These are phyloP conservation scores for Rhododendron mucronatum DNA, from an alignment of 148 eudicot species.

Conservation along the genomic window DNA sequence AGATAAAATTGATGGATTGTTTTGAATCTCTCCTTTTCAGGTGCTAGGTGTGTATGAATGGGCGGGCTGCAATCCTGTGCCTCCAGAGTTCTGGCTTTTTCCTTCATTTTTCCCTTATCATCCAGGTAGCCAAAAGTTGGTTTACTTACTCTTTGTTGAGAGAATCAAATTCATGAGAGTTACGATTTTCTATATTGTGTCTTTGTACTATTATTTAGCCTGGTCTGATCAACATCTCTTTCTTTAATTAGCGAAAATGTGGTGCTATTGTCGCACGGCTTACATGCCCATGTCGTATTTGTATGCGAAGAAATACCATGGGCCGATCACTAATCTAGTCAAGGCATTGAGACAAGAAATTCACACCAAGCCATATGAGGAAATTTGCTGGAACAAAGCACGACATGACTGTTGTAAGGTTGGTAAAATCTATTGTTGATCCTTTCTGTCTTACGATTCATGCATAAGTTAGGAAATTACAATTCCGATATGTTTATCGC, in stretches of 20 bases:
- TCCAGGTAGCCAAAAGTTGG: slow-evolving; percentile 16
- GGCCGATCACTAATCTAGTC: slow-evolving; percentile 31
- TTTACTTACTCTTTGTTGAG: too few species aligned
- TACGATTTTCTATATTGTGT: background rate
- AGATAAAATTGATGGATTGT: background rate
- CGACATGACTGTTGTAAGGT: slow-evolving; percentile 40
- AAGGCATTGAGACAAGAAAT: slow-evolving; percentile 28
- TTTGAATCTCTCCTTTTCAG: background rate
- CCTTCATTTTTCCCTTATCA: slow-evolving; percentile 31
- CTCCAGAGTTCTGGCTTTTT: slow-evolving; percentile 37
- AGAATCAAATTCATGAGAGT: background rate
- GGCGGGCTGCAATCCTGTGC: slow-evolving; percentile 32
- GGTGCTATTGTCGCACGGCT: slow-evolving; percentile 33
- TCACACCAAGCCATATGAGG: slow-evolving; percentile 24
- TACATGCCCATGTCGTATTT: slow-evolving; percentile 43
- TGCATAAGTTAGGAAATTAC: background rate
- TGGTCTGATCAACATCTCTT: background rate
- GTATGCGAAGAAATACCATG: slow-evolving; percentile 27
- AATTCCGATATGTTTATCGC: background rate
- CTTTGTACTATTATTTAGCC: background rate
- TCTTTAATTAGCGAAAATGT: slow-evolving; percentile 31
- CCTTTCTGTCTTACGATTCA: background rate
- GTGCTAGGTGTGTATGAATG: slow-evolving; percentile 36
- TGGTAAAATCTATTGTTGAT: background rate
- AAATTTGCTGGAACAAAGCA: slow-evolving; percentile 32